Evolutionary conservation across 108 stramenopile genomes (phyloP).

Genomic region (Nannochloropsis granulata): DNA sequence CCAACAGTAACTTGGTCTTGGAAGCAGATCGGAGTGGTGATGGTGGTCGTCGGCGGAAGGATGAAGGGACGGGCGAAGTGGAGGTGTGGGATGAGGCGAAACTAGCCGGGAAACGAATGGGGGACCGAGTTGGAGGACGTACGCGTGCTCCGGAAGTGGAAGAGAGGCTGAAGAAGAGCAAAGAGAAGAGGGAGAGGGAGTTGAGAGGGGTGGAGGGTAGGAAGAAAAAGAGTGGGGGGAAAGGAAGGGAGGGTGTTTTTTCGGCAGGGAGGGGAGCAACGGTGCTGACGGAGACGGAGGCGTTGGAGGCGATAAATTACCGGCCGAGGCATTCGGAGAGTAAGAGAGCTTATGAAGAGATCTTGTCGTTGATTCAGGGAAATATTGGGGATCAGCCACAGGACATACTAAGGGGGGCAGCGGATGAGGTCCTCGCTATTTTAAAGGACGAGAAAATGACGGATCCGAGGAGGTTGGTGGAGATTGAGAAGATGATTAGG

Average conservation of each 20-base stretch:
- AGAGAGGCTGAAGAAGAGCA: constrained; percentile 20
- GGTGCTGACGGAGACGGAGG: constrained; percentile 33
- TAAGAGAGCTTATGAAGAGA: constrained; percentile 12
- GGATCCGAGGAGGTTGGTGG: constrained; percentile 60
- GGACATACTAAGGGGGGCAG: constrained; percentile 67
- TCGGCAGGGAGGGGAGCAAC: constrained; percentile 29
- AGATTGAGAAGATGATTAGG: constrained; percentile 57
- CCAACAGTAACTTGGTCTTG: constrained; percentile 92
- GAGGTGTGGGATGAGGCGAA: constrained; percentile 78
- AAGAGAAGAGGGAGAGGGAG: constrained; percentile 19
- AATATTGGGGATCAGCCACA: constrained; percentile 72
- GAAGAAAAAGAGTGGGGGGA: constrained; percentile 3
- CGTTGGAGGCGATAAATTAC: constrained; percentile 32
- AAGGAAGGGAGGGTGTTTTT: neutral
- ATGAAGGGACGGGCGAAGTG: constrained; percentile 84
- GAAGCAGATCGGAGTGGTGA: constrained; percentile 48
- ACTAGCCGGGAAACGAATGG: constrained; percentile 42
- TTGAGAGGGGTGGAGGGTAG: constrained; percentile 14
- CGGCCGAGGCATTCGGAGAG: constrained; percentile 33
- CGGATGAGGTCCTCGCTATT: constrained; percentile 67
- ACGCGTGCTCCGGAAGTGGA: constrained; percentile 10
- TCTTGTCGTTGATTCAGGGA: neutral
- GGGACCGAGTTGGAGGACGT: constrained; percentile 33
- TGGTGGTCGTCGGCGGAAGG: constrained; percentile 29
- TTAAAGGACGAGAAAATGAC: constrained; percentile 58